Evolutionary conservation across 192 early-diverging fungal species (phyloP).

Genomic region (Ambispora gerdemannii): DNA sequence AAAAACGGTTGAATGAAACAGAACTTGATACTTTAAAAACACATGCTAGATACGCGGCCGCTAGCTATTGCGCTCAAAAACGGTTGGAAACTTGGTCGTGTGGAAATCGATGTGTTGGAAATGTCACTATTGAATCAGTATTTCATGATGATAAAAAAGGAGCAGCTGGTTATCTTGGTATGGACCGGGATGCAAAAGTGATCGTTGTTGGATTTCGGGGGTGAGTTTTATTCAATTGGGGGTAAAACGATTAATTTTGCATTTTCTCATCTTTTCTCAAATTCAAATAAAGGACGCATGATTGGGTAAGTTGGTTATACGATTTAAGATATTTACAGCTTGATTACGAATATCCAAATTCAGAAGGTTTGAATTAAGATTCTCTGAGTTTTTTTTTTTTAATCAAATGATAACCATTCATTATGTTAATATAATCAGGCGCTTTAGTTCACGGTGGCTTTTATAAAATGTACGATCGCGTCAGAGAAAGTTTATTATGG

Average conservation of each 20-base stretch:
- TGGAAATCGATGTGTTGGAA: slow-evolving; percentile 7
- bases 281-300: slow-evolving; percentile 1
- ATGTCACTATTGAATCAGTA: slow-evolving; percentile 4
- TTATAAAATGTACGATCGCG: background rate
- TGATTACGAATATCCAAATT: slow-evolving; percentile 16
- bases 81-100: slow-evolving; percentile 2
- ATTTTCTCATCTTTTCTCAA: background rate
- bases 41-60: slow-evolving; percentile 6
- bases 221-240: background rate
- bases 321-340: slow-evolving; percentile 1
- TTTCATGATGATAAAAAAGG: slow-evolving; percentile 20
- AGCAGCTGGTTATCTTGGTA: slow-evolving; percentile 1
- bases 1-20: background rate
- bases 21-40: background rate
- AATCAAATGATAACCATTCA: background rate
- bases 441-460: slow-evolving; percentile 18
- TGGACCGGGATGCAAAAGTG: background rate
- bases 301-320: slow-evolving; percentile 7
- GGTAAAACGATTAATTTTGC: background rate
- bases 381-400: background rate
- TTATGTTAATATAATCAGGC: background rate
- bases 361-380: background rate
- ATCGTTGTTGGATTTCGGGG: slow-evolving; percentile 18
- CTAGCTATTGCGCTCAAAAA: background rate
- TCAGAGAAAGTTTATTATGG: background rate